These are phyloP conservation scores for Pythium folliculosum DNA, from an alignment of 352 stramenopile genomes.

Conservation along the genomic window DNA sequence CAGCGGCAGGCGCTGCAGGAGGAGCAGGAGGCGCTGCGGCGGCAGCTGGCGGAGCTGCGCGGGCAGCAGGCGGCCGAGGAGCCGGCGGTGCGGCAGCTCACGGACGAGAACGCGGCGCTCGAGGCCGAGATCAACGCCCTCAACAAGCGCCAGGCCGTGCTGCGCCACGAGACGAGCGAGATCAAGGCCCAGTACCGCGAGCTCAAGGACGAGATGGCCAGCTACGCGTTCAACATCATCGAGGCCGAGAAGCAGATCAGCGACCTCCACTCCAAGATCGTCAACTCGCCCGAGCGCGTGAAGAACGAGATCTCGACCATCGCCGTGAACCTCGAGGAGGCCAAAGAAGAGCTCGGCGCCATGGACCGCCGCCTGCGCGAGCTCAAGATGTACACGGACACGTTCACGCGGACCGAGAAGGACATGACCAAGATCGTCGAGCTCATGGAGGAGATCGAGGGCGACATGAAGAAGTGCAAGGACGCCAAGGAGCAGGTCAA, in stretches of 20 bases:
- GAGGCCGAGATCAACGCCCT: slow-evolving; percentile 89
- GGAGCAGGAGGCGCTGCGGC: slow-evolving; percentile 58
- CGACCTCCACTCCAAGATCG: slow-evolving; percentile 78
- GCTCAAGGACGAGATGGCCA: slow-evolving; percentile 79
- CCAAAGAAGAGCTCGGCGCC: slow-evolving; percentile 64
- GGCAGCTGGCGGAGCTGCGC: slow-evolving; percentile 61
- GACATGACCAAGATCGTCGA: slow-evolving; percentile 64
- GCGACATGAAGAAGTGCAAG: slow-evolving; percentile 68
- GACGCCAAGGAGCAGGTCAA: slow-evolving; percentile 77
- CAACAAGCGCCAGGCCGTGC: slow-evolving; percentile 89
- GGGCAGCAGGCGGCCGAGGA: slow-evolving; percentile 56
- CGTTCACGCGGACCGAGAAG: slow-evolving; percentile 68
- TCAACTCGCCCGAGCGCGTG: slow-evolving; percentile 90
- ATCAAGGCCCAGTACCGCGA: slow-evolving; percentile 80
- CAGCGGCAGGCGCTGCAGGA: slow-evolving; percentile 55
- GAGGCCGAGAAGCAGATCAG: slow-evolving; percentile 85
- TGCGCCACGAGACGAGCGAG: slow-evolving; percentile 79
- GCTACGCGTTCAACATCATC: slow-evolving; percentile 74
- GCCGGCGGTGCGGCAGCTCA: slow-evolving; percentile 64
- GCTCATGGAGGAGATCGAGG: slow-evolving; percentile 63
- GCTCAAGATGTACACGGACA: slow-evolving; percentile 61
- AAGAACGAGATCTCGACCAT: slow-evolving; percentile 69
- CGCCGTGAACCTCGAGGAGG: slow-evolving; percentile 61
- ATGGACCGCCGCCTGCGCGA: slow-evolving; percentile 66
- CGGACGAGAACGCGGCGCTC: slow-evolving; percentile 77